Evolutionary conservation across 2,329 filamentous ascomycete species (phyloP).

Genomic region (Pseudopithomyces maydicus): DNA sequence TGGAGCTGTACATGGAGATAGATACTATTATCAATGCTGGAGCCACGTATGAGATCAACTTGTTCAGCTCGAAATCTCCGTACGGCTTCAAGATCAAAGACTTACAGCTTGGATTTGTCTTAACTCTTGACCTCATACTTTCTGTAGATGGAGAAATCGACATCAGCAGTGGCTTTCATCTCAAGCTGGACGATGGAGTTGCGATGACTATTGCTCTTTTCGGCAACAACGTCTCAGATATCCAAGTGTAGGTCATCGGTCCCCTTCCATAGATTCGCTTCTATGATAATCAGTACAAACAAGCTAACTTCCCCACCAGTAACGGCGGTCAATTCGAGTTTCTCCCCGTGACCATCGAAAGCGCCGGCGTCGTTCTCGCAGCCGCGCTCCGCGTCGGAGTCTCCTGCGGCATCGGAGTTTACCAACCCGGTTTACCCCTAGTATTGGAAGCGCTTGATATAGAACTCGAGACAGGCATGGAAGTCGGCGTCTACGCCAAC

Average conservation of each 20-base stretch:
- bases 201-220: too few species aligned
- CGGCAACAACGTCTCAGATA: too few species aligned
- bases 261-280: too few species aligned
- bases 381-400: slow-evolving; percentile 56
- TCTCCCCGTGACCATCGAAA: slow-evolving; percentile 58
- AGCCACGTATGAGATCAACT: slow-evolving; percentile 55
- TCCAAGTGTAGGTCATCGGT: too few species aligned
- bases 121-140: too few species aligned
- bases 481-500: slow-evolving; percentile 56
- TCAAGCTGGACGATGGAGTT: too few species aligned
- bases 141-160: too few species aligned
- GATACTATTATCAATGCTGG: slow-evolving; percentile 50
- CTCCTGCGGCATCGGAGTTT: slow-evolving; percentile 47
- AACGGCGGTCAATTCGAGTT: slow-evolving; percentile 62
- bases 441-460: too few species aligned
- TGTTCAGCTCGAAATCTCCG: slow-evolving; percentile 54
- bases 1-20: slow-evolving; percentile 59
- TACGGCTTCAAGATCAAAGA: slow-evolving; percentile 50
- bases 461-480: slow-evolving; percentile 45
- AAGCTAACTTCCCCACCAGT: slow-evolving; percentile 32
- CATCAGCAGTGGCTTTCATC: too few species aligned
- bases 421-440: neutral
- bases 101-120: slow-evolving; percentile 47
- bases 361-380: slow-evolving; percentile 50
- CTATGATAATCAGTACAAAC: too few species aligned